Evolutionary conservation across 2,329 filamentous ascomycete species (phyloP), one percentile per base, ranked within the genome.

Genomic region (Arthroderma uncinatum): DNA sequence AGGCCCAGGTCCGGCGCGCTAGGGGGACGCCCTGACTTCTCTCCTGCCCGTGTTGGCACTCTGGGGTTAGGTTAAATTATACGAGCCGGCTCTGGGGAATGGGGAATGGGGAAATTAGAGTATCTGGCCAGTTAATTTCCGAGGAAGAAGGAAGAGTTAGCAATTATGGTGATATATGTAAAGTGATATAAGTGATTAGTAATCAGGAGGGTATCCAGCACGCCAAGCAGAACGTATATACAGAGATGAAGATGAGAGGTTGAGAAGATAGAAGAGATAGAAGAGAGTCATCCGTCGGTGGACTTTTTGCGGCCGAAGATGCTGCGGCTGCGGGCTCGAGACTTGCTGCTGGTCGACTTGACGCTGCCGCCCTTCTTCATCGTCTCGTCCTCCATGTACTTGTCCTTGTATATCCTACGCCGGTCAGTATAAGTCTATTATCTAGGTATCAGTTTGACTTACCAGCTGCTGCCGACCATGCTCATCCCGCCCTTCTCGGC

Each of bases 381-480:
- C 33, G 57, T 21, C 76, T 85, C 82, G 25, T 89, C 87, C 59
- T 85, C 82, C 74, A 79, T 79, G 70, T 97, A 97, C 69, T 97
- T 97, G 58, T 89, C 76, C 72, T 97, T 97, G 77, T 96, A 91
- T 64, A 97, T 97, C 91, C 90, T 95, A 55, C 21, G 56, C 14
- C 39, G 12, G 57, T 59, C 21, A 62, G 58, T 7, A 48, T 60
- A 37, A 60, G 61, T 57, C 21, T 4, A 21, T 19, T 39, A 21
- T 9, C 28, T 2, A 25, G 36, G 7, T 14, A 39, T 10, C 2
- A n/a, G 37, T 4, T 10, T 53, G 58, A 81, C 88, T 69, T 78
- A 95, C 92, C 93, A 98, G 77, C 90, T 96, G 70, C 97, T 97
- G 57, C 93, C 93, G 57, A 95, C 86, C 90, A 97, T 97, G 72